Conservation (phyloP, 148 eudicot genomes). For the Arctostaphylos glauca region DNA sequence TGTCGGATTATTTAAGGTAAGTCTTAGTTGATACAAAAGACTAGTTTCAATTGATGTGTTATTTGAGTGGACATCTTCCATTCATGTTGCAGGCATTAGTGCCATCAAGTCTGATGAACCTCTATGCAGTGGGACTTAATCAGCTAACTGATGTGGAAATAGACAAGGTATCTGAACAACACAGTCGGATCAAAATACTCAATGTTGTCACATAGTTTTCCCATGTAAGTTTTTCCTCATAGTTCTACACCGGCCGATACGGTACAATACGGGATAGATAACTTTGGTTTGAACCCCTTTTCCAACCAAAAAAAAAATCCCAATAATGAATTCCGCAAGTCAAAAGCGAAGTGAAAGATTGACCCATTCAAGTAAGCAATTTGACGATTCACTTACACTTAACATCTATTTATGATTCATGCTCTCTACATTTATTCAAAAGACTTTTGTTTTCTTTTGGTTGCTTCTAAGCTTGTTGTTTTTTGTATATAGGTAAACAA, state of each 20-base stretch:
- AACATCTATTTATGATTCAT: neutral
- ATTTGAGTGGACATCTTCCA: neutral
- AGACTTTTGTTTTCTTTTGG: neutral
- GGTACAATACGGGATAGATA: no score
- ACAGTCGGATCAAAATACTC: neutral
- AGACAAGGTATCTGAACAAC: slow-evolving; percentile 35
- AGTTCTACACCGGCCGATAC: no score
- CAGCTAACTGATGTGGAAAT: slow-evolving; percentile 25
- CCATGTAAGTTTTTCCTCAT: no score
- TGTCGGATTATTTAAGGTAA: slow-evolving; percentile 36
- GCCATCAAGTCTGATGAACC: slow-evolving; percentile 23
- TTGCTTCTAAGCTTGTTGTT: neutral
- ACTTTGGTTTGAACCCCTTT: no score
- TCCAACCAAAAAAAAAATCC: no score
- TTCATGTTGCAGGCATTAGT: slow-evolving; percentile 13
- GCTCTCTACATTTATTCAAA: no score
- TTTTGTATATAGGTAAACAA: slow-evolving; percentile 25
- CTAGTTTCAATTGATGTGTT: neutral
- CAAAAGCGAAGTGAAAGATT: neutral
- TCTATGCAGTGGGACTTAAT: slow-evolving; percentile 25
- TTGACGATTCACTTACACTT: neutral
- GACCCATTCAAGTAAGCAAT: no score
- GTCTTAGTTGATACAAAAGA: neutral
- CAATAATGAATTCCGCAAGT: neutral
- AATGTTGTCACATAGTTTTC: neutral